phyloP scores from a whole-genome alignment of 139 green algal species.

The Tetradesmus lagerheimii region DNA sequence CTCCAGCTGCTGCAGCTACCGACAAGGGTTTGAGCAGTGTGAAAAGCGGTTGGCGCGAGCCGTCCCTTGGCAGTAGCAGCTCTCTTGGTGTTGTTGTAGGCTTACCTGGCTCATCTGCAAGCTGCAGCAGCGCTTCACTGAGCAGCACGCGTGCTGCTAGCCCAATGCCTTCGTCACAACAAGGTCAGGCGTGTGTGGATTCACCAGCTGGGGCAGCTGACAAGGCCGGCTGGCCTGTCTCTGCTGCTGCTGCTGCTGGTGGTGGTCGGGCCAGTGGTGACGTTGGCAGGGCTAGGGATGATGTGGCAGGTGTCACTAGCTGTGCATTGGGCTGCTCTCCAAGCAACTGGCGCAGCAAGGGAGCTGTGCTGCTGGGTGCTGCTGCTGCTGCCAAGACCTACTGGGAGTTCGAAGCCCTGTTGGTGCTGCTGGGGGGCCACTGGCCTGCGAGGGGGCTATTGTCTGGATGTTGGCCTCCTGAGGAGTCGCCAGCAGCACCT shows the following conservation, averaged over 20 bases:
- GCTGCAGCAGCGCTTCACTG: neutral
- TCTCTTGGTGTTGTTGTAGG: neutral
- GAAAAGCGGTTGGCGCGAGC: neutral
- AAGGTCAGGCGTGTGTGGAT: neutral
- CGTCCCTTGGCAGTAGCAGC: neutral
- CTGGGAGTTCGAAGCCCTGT: constrained; percentile 72
- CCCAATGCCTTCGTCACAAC: neutral
- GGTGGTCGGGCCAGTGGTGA: neutral
- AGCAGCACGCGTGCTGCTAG: neutral
- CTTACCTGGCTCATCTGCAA: neutral
- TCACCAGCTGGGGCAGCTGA: constrained; percentile 14
- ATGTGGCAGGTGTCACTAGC: neutral
- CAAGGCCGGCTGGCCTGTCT: neutral
- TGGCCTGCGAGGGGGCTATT: constrained; percentile 86
- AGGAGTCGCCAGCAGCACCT: constrained; percentile 33
- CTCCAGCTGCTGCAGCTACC: neutral
- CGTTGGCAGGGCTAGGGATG: no score
- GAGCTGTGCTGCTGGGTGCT: constrained; percentile 48
- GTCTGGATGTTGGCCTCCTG: constrained; percentile 79
- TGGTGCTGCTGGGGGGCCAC: constrained; percentile 82
- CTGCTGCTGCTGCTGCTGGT: neutral
- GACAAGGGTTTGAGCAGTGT: neutral
- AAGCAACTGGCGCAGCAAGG: constrained; percentile 57
- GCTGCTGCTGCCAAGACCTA: constrained; percentile 52
- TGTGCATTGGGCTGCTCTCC: constrained; percentile 40